phyloP scores from a whole-genome alignment of 345 rosid genomes.

The Hibiscus syriacus region DNA sequence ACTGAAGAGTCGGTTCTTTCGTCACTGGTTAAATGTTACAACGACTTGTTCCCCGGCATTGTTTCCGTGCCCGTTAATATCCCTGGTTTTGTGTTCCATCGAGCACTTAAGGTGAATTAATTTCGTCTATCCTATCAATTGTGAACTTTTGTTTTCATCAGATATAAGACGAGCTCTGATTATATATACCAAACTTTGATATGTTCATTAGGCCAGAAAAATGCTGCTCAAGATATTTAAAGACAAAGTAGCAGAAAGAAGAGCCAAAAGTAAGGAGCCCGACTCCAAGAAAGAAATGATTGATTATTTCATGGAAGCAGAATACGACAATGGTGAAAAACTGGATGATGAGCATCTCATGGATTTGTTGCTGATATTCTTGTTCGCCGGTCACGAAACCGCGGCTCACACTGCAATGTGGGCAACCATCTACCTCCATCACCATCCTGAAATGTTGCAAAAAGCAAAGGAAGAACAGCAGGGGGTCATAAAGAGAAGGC shows the following conservation, averaged over 20 bases:
- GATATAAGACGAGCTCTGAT: not conserved
- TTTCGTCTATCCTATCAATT: not conserved
- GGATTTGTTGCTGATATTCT: not conserved
- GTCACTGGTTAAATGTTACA: not conserved
- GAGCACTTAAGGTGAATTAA: not conserved
- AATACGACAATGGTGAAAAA: not conserved
- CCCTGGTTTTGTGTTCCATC: not conserved
- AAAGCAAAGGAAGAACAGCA: conserved; percentile 27
- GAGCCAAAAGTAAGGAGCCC: not conserved
- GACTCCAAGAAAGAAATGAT: not conserved
- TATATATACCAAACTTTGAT: not conserved
- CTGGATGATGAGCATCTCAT: not conserved
- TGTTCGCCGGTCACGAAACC: not conserved
- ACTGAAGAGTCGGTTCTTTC: not conserved
- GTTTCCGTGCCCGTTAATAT: not conserved
- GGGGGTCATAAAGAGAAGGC: conserved; percentile 16
- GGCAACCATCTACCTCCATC: conserved; percentile 14
- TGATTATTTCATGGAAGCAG: not conserved
- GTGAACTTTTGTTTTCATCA: not conserved
- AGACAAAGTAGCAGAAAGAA: not conserved
- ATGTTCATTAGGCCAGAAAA: not conserved
- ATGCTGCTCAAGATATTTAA: not conserved
- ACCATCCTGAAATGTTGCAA: conserved; percentile 11
- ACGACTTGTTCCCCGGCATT: not conserved
- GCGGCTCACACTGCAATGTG: conserved; percentile 17